A percentile compares a stretch with the other conserved stretches of the same genome.
Evolutionary conservation across 257 asterid genomes (phyloP).

Genomic region (Vinca minor): DNA sequence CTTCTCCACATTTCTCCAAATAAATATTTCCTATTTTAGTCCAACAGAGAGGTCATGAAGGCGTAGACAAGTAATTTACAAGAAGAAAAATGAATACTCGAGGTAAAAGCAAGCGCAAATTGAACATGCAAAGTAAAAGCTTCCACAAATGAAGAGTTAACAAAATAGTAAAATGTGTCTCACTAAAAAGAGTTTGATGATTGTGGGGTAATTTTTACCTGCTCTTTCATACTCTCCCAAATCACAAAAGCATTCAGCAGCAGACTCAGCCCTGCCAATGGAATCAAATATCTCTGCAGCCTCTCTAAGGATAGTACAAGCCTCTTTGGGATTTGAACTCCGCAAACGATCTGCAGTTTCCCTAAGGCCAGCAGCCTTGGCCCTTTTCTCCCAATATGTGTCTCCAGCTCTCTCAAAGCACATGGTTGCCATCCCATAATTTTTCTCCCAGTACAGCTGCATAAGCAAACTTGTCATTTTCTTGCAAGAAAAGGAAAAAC

Average conservation of each 20-base stretch:
- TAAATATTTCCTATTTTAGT: slow-evolving; percentile 23
- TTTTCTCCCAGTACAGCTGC: slow-evolving; percentile 60
- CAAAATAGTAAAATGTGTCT: not conserved
- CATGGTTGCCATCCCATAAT: slow-evolving; percentile 57
- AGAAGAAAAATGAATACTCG: not conserved
- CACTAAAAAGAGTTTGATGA: not conserved
- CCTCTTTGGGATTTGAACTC: slow-evolving; percentile 31
- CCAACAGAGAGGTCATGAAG: not conserved
- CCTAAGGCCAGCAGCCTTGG: slow-evolving; percentile 52
- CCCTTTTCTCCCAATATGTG: slow-evolving; percentile 41
- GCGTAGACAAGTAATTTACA: not conserved
- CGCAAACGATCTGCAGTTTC: slow-evolving; percentile 35
- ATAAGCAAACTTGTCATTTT: slow-evolving; percentile 3
- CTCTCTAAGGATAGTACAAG: slow-evolving; percentile 37
- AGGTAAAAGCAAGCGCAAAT: no score
- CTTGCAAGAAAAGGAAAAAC: not conserved
- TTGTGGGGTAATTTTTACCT: slow-evolving; percentile 24
- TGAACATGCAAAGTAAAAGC: not conserved
- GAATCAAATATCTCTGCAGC: slow-evolving; percentile 64
- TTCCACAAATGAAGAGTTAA: not conserved
- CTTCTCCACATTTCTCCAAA: slow-evolving; percentile 37
- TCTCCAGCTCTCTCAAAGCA: slow-evolving; percentile 71
- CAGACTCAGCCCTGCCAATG: slow-evolving; percentile 40
- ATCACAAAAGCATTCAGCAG: slow-evolving; percentile 58
- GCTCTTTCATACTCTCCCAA: slow-evolving; percentile 51